Evolutionary conservation across 2,329 filamentous ascomycete genomes (phyloP).

Genomic region (Trichoderma sp.): DNA sequence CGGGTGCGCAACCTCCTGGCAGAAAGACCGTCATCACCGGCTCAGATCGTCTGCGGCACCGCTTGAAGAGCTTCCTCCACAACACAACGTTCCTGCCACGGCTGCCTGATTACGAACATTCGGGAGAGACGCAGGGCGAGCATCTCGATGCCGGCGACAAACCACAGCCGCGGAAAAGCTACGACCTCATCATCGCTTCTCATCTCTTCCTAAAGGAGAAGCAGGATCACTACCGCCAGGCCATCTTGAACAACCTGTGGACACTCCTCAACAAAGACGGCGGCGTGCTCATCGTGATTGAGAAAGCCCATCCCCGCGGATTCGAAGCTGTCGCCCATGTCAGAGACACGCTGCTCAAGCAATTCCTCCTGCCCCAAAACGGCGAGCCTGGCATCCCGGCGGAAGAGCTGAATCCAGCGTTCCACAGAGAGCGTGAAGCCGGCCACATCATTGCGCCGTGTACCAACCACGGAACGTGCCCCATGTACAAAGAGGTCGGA

Average conservation of each 20-base stretch:
- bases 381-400: slow-evolving; percentile 41
- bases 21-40: slow-evolving; percentile 81
- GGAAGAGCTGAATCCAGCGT: slow-evolving; percentile 47
- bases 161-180: slow-evolving; percentile 70
- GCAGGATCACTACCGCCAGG: slow-evolving; percentile 75
- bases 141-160: slow-evolving; percentile 60
- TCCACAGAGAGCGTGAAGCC: slow-evolving; percentile 53
- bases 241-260: slow-evolving; percentile 87
- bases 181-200: slow-evolving; percentile 87
- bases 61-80: slow-evolving; percentile 74
- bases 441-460: slow-evolving; percentile 74
- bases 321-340: slow-evolving; percentile 91
- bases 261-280: slow-evolving; percentile 79
- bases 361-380: slow-evolving; percentile 62
- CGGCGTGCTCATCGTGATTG: slow-evolving; percentile 81
- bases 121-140: slow-evolving; percentile 59
- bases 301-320: slow-evolving; percentile 87
- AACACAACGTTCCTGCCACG: slow-evolving; percentile 92
- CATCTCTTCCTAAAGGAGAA: slow-evolving; percentile 77
- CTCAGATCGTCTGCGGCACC: slow-evolving; percentile 72
- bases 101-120: slow-evolving; percentile 81
- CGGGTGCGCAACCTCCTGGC: slow-evolving; percentile 57
- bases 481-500: slow-evolving; percentile 79
- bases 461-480: slow-evolving; percentile 85
- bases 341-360: slow-evolving; percentile 74